These are phyloP conservation scores for Seiridium unicorne DNA, from an alignment of 2,329 filamentous ascomycete genomes.

Conservation along the genomic window DNA sequence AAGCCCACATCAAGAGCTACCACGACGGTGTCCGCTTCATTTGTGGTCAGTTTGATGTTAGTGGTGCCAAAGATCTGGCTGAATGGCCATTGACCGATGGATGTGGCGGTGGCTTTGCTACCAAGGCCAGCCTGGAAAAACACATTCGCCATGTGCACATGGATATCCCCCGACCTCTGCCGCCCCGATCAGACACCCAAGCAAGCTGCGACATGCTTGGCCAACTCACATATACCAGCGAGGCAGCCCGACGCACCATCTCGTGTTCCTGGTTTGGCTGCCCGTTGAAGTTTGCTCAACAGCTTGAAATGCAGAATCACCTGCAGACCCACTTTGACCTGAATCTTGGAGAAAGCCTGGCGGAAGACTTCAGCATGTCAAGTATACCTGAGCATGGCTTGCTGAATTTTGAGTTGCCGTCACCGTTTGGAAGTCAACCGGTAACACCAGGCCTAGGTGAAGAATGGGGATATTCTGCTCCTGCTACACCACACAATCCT, in stretches of 20 bases:
- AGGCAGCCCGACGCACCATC: constrained; percentile 1
- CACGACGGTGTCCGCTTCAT: constrained; percentile 77
- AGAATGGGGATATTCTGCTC: constrained; percentile 1
- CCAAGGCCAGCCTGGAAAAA: constrained; percentile 77
- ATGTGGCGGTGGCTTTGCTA: constrained; percentile 74
- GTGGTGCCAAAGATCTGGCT: constrained; percentile 52
- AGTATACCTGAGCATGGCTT: neutral
- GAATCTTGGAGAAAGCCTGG: neutral
- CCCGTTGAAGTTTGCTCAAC: neutral
- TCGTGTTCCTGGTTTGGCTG: neutral
- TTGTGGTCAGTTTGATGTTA: constrained; percentile 70
- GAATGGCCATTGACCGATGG: constrained; percentile 66
- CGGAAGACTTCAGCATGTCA: neutral
- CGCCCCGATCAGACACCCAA: constrained; percentile 20
- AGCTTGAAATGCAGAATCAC: neutral
- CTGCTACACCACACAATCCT: constrained; percentile 20
- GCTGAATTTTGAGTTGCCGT: neutral
- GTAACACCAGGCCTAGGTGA: neutral
- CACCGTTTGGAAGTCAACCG: constrained; percentile 1
- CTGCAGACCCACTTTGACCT: constrained; percentile 11
- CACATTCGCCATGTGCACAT: constrained; percentile 84
- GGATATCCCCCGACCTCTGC: constrained; percentile 46
- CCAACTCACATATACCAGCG: constrained; percentile 35
- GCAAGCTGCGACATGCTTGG: constrained; percentile 32
- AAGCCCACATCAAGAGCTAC: constrained; percentile 72